Evolutionary conservation across 2,329 filamentous ascomycete genomes (phyloP).

Genomic region (Trichoderma semiorbis): DNA sequence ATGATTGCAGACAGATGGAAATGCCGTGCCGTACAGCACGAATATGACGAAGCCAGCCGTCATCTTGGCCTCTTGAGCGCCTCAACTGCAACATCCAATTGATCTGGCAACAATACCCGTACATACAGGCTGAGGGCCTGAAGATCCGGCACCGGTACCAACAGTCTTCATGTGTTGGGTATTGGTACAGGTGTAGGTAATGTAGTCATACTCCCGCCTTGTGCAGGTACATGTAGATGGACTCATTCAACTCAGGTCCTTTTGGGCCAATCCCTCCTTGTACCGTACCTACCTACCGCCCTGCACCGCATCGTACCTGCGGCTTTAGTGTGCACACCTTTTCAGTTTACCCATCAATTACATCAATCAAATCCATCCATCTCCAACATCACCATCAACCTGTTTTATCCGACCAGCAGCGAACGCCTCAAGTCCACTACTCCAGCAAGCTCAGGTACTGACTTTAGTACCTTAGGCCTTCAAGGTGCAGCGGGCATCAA

Average conservation of each 20-base stretch:
- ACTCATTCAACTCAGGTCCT: background rate
- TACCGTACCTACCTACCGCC: background rate
- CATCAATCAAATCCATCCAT: background rate
- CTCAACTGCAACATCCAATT: too few relatives aligned
- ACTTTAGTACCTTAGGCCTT: background rate
- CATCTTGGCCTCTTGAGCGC: background rate
- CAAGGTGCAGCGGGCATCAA: background rate
- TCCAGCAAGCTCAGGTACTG: too few relatives aligned
- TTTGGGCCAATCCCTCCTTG: background rate
- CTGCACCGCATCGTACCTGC: slow-evolving; percentile 1
- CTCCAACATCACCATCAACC: background rate
- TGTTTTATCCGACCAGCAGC: background rate
- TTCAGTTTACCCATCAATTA: background rate
- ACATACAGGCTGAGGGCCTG: background rate
- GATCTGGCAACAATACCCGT: background rate
- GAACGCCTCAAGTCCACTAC: background rate
- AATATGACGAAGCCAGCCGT: background rate
- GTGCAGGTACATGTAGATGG: background rate
- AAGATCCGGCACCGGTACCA: too few relatives aligned
- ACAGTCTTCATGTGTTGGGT: background rate
- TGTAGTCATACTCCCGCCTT: background rate
- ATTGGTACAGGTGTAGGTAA: background rate
- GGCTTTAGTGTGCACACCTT: background rate
- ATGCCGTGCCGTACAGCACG: too few relatives aligned
- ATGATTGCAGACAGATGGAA: too few relatives aligned